phyloP scores from a whole-genome alignment of 2,329 filamentous ascomycete species.

The Aspergillus sp. region DNA sequence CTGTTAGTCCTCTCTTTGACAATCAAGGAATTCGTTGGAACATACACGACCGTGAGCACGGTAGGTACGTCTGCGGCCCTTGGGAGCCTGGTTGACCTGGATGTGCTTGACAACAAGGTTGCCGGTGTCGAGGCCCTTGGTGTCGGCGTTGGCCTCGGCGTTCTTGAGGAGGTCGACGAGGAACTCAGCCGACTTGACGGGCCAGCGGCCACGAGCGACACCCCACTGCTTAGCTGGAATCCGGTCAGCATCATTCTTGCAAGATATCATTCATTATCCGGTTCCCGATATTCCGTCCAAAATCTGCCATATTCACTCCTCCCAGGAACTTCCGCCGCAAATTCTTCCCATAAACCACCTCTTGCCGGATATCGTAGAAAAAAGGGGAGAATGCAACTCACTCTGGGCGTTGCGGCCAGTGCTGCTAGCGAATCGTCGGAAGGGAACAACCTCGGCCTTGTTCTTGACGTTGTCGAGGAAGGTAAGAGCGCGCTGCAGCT shows the following conservation, averaged over 20 bases:
- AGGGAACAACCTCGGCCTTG: conserved; percentile 96
- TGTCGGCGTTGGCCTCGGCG: conserved; percentile 93
- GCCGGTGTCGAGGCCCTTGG: conserved; percentile 95
- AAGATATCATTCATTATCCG: conserved; percentile 5
- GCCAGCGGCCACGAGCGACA: conserved; percentile 97
- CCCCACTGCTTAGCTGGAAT: conserved; percentile 92
- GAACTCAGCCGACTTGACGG: conserved; percentile 98
- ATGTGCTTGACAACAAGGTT: conserved; percentile 99
- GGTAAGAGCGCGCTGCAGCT: conserved; percentile 87
- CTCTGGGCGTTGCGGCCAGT: conserved; percentile 97
- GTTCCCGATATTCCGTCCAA: background rate
- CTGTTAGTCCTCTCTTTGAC: background rate
- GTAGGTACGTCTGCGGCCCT: conserved; percentile 99
- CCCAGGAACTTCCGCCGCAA: conserved; percentile 2
- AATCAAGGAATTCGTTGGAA: conserved; percentile 34
- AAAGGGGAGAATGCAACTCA: conserved; percentile 56
- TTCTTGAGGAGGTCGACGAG: conserved; percentile 96
- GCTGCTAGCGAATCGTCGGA: conserved; percentile 95
- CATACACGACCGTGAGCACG: conserved; percentile 99
- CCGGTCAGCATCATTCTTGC: conserved; percentile 1
- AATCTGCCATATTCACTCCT: background rate
- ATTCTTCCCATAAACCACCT: background rate
- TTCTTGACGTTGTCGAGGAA: conserved; percentile 98
- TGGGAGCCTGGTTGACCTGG: conserved; percentile 99
- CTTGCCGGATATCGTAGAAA: conserved; percentile 6